phyloP scores from a whole-genome alignment of 768 basidiomycete species.

The Hericium rajendrae region DNA sequence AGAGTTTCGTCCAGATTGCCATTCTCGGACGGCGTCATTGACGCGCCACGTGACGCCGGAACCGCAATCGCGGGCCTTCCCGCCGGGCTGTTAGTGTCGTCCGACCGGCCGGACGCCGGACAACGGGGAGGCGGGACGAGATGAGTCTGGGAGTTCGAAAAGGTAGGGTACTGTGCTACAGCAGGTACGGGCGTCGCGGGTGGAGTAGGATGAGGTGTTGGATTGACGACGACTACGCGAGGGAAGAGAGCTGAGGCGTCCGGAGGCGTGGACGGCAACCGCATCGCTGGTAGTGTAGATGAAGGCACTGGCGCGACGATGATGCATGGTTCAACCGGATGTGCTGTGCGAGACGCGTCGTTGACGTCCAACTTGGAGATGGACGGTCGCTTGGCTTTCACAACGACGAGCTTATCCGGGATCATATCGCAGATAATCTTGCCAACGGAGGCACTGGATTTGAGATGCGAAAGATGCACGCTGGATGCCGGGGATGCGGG shows the following conservation, averaged over 20 bases:
- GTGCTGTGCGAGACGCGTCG: background rate
- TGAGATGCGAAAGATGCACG: background rate
- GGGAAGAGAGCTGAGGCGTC: constrained; percentile 29
- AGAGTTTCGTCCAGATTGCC: constrained; percentile 20
- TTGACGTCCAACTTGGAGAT: background rate
- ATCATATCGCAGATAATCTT: constrained; percentile 52
- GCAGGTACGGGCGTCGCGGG: constrained; percentile 46
- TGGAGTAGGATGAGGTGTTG: constrained; percentile 73
- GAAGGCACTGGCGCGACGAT: constrained; percentile 13
- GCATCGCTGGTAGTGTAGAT: constrained; percentile 17
- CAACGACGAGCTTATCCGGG: constrained; percentile 28
- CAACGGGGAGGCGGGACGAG: constrained; percentile 20
- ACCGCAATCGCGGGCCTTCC: background rate
- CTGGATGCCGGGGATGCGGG: constrained; percentile 6
- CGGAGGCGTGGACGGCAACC: constrained; percentile 16
- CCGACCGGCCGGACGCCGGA: constrained; percentile 10
- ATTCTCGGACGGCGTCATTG: constrained; percentile 2
- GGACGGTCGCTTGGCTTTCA: constrained; percentile 15
- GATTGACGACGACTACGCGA: constrained; percentile 59
- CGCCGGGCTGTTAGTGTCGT: background rate
- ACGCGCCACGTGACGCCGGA: background rate
- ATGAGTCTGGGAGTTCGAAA: constrained; percentile 20
- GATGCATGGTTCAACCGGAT: constrained; percentile 11
- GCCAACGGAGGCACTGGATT: constrained; percentile 27
- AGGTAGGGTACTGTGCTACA: constrained; percentile 12